Evolutionary conservation across 1,284 basidiomycete species (phyloP).

Genomic region (Trichosporon sp.): DNA sequence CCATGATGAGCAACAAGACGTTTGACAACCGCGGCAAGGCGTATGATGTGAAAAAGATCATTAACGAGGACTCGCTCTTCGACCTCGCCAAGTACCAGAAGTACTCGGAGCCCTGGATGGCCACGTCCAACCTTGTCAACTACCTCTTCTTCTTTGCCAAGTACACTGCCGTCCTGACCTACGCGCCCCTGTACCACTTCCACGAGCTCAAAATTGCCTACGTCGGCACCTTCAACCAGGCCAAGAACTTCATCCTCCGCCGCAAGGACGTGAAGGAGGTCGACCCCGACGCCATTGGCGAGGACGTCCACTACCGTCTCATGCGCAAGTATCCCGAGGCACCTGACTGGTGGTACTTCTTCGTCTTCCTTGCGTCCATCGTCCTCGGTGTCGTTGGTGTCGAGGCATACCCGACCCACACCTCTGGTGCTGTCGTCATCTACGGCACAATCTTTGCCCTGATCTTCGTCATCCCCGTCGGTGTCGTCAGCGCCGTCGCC

Average conservation of each 20-base stretch:
- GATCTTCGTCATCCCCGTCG: constrained; percentile 42
- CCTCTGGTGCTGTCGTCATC: constrained; percentile 64
- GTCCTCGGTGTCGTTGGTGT: constrained; percentile 55
- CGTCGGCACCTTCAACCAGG: constrained; percentile 34
- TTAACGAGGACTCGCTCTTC: constrained; percentile 30
- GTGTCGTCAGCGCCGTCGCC: constrained; percentile 64
- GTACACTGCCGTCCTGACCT: constrained; percentile 37
- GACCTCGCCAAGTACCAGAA: constrained; percentile 33
- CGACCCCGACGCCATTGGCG: constrained; percentile 36
- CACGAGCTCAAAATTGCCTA: constrained; percentile 55
- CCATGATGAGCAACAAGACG: constrained; percentile 35
- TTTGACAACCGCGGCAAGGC: constrained; percentile 45
- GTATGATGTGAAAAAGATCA: constrained; percentile 58
- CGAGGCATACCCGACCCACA: constrained; percentile 63
- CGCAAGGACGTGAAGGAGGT: constrained; percentile 30
- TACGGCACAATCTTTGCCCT: constrained; percentile 38
- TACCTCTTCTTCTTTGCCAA: constrained; percentile 41
- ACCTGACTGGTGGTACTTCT: constrained; percentile 73
- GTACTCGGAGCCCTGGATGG: constrained; percentile 41
- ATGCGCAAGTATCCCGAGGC: constrained; percentile 68
- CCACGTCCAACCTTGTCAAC: constrained; percentile 36
- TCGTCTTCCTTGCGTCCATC: constrained; percentile 65
- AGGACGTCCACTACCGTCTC: constrained; percentile 44
- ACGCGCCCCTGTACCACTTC: constrained; percentile 57
- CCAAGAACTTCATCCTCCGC: constrained; percentile 29